Evolutionary conservation across 495 filamentous ascomycete genomes (phyloP).

Genomic region (Aspergillus wentii): DNA sequence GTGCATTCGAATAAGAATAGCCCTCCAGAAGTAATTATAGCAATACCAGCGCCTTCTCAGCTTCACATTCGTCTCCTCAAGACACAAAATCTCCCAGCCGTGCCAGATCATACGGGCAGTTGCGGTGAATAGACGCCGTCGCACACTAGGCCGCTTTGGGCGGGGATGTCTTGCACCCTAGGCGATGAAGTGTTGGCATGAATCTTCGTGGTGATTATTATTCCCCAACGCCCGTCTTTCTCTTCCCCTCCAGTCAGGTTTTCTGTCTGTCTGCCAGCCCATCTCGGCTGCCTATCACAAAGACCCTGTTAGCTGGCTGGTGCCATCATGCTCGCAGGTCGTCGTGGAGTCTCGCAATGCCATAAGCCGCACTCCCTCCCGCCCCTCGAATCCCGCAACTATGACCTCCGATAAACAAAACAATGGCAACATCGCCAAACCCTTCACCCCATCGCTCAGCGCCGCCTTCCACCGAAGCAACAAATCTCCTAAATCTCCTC

Average conservation of each 20-base stretch:
- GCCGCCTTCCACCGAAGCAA: conserved; percentile 36
- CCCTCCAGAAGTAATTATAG: too few relatives aligned
- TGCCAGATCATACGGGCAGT: not conserved
- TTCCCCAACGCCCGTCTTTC: not conserved
- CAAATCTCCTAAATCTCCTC: conserved; percentile 42
- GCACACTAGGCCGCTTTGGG: conserved; percentile 11
- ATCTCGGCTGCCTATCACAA: conserved; percentile 10
- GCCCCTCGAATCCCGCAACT: conserved; percentile 28
- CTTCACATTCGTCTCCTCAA: too few relatives aligned
- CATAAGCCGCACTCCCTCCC: conserved; percentile 28
- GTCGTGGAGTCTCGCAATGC: conserved; percentile 33
- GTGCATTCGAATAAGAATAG: too few relatives aligned
- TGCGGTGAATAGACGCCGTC: conserved; percentile 7
- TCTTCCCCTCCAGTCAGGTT: not conserved
- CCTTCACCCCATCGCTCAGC: conserved; percentile 46
- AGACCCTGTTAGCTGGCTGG: conserved; percentile 14
- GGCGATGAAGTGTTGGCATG: too few relatives aligned
- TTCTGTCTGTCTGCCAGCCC: not conserved
- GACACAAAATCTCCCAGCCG: too few relatives aligned
- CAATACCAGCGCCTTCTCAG: too few relatives aligned
- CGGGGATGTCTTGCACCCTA: too few relatives aligned
- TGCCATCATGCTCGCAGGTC: conserved; percentile 36
- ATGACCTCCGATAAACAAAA: conserved; percentile 54
- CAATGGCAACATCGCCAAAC: conserved; percentile 40
- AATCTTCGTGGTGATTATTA: conserved; percentile 1